phyloP scores from a whole-genome alignment of 2,329 filamentous ascomycete genomes.

The Davidsoniella virescens region DNA sequence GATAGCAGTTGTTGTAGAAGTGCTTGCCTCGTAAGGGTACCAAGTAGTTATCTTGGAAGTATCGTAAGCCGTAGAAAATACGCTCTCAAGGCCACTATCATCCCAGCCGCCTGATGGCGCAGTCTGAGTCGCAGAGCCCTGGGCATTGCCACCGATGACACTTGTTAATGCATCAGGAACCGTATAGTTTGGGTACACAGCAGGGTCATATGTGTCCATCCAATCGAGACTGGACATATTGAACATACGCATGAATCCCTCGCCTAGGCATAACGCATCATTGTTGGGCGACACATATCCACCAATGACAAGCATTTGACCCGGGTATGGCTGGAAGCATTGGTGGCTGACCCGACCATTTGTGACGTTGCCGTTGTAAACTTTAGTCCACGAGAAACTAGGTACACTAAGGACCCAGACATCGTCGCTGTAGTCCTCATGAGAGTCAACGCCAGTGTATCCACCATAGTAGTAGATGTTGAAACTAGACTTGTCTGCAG shows the following conservation, averaged over 20 bases:
- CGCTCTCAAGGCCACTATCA: slow-evolving; percentile 26
- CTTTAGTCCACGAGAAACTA: slow-evolving; percentile 59
- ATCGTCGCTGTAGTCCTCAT: slow-evolving; percentile 37
- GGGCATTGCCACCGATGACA: slow-evolving; percentile 49
- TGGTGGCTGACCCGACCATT: slow-evolving; percentile 56
- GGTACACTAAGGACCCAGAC: slow-evolving; percentile 72
- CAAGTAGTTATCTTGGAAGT: slow-evolving; percentile 38
- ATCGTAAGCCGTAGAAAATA: slow-evolving; percentile 42
- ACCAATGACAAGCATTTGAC: slow-evolving; percentile 66
- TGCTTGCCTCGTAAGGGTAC: slow-evolving; percentile 37
- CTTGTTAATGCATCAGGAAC: slow-evolving; percentile 48
- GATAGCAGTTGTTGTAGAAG: not conserved
- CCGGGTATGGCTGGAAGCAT: slow-evolving; percentile 59
- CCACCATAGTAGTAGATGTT: slow-evolving; percentile 80
- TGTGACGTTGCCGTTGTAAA: slow-evolving; percentile 28
- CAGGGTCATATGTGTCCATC: slow-evolving; percentile 53
- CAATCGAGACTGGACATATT: slow-evolving; percentile 55
- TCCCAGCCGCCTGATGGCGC: slow-evolving; percentile 44
- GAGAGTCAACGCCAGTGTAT: slow-evolving; percentile 30
- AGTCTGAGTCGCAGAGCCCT: slow-evolving; percentile 54
- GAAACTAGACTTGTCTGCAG: slow-evolving; percentile 55
- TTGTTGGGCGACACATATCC: slow-evolving; percentile 27
- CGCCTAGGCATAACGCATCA: slow-evolving; percentile 29
- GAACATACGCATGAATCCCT: slow-evolving; percentile 46
- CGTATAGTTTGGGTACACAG: slow-evolving; percentile 45